Base-by-base conservation (phyloP, 805 yeast species). In the Myxozyma lipomycoides region DNA sequence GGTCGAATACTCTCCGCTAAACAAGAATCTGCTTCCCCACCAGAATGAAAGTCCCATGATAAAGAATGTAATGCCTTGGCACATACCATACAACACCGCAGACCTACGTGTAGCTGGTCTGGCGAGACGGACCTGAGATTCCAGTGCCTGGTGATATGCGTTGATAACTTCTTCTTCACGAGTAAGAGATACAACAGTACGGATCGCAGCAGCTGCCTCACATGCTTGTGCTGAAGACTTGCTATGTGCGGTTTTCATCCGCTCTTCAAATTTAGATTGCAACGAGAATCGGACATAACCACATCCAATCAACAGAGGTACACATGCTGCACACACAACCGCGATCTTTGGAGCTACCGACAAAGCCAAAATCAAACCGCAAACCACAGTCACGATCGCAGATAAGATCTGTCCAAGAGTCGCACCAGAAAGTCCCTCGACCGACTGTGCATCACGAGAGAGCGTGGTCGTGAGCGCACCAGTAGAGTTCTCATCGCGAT, bases 111-210 rank as follows among this genome's bases (percentile, higher is more conserved):
- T 45, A 21, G 50, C 49, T 9, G 48, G 42, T 9, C 56, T 38
- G 17, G 50, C 24, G 2, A 38, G 17, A 34, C 26, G 34, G 42
- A 47, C 39, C 38, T 58, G 63, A 12, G 36, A 23, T 37, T 43
- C 43, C 24, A 61, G 34, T 6, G 59, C 26, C 7, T 23, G 47
- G n/a, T 46, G 55, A 52, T 72, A 72, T 24, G 51, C 53, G 2
- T 56, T 61, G 37, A 59, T 57, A 4, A 72, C 74, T 18, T 68
- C 69, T 25, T 62, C 66, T 48, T 72, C 75, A 9, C 76, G 67
- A 9, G 75, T 71, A 36, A 72, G 56, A 17, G 74, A 62, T 37
- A 68, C 70, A 6, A 72, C 76, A 7, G 75, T 72, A 32, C 75
- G 65, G 18, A 72, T 70, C 5, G 75, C 67, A 6, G 66, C 57